Percentiles rank a stretch among this genome's conserved stretches.
Evolutionary conservation across 2,329 filamentous ascomycete genomes (phyloP).

Genomic region (Alternaria panax): DNA sequence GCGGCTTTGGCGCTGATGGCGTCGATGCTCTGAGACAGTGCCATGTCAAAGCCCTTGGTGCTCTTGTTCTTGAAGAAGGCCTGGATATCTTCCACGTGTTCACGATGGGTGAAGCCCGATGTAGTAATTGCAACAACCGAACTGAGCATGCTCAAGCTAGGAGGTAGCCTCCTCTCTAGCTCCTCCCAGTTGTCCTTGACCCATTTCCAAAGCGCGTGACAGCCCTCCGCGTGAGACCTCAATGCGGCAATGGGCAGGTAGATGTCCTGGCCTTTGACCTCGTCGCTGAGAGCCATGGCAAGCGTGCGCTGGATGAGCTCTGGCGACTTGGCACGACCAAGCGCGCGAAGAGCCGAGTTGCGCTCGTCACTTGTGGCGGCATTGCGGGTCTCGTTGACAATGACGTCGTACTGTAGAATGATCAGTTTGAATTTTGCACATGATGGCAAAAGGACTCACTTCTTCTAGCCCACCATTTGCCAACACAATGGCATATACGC

Average conservation of each 20-base stretch:
- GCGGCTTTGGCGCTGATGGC: conserved; percentile 82
- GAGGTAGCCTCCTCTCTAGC: conserved; percentile 80
- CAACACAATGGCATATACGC: conserved; percentile 84
- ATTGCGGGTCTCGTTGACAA: conserved; percentile 77
- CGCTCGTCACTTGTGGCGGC: conserved; percentile 85
- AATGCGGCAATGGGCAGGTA: conserved; percentile 87
- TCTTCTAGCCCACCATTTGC: conserved; percentile 86
- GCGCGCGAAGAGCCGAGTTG: conserved; percentile 84
- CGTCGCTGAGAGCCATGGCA: conserved; percentile 74
- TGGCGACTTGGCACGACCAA: conserved; percentile 80
- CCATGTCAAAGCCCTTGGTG: conserved; percentile 86
- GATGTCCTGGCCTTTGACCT: conserved; percentile 93
- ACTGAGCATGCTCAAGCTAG: conserved; percentile 85
- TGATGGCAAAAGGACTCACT: conserved; percentile 53
- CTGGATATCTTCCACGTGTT: conserved; percentile 78
- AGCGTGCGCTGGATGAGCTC: conserved; percentile 84
- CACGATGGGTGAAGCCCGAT: conserved; percentile 76
- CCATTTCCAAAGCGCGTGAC: conserved; percentile 82
- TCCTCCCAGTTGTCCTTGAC: conserved; percentile 89
- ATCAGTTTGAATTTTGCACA: conserved; percentile 25
- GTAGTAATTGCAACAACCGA: conserved; percentile 84
- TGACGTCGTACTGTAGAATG: conserved; percentile 69
- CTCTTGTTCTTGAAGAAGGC: conserved; percentile 83
- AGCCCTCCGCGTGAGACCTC: conserved; percentile 77
- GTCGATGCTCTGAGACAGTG: conserved; percentile 88